Evolutionary conservation across 129 eudicot genomes (phyloP).

Genomic region (Chrysanthemum lavandulifolium): DNA sequence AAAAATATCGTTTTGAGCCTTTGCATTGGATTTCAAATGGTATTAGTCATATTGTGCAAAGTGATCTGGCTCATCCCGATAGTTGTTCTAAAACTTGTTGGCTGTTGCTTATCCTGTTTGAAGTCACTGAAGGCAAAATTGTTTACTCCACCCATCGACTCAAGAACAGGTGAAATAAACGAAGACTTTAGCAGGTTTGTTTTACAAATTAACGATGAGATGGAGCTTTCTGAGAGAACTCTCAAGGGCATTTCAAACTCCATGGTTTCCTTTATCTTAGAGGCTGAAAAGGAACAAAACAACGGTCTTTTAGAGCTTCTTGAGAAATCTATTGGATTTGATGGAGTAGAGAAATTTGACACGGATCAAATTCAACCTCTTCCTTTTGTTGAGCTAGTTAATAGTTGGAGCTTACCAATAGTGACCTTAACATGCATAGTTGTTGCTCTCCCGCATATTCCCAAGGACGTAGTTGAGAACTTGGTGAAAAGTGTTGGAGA

Average conservation of each 20-base stretch:
- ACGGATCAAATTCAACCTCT: background rate
- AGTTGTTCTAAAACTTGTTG: background rate
- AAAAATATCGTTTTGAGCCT: background rate
- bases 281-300: conserved; percentile 6
- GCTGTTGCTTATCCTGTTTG: background rate
- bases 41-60: conserved; percentile 11
- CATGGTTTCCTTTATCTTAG: background rate
- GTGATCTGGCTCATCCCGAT: conserved; percentile 8
- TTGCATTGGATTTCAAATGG: conserved; percentile 14
- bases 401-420: conserved; percentile 18
- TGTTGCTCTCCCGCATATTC: background rate
- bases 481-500: conserved; percentile 15
- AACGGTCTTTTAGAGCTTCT: background rate
- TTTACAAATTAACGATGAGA: background rate
- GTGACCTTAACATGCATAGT: conserved; percentile 8
- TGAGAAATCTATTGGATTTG: background rate
- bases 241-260: conserved; percentile 1
- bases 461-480: background rate
- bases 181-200: background rate
- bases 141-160: background rate
- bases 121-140: background rate
- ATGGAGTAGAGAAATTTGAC: conserved; percentile 5
- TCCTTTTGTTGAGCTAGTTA: background rate
- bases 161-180: background rate
- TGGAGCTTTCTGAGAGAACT: background rate